These are phyloP conservation scores for Lophium mytilinum DNA, from an alignment of 495 filamentous ascomycete species.

Conservation along the genomic window DNA sequence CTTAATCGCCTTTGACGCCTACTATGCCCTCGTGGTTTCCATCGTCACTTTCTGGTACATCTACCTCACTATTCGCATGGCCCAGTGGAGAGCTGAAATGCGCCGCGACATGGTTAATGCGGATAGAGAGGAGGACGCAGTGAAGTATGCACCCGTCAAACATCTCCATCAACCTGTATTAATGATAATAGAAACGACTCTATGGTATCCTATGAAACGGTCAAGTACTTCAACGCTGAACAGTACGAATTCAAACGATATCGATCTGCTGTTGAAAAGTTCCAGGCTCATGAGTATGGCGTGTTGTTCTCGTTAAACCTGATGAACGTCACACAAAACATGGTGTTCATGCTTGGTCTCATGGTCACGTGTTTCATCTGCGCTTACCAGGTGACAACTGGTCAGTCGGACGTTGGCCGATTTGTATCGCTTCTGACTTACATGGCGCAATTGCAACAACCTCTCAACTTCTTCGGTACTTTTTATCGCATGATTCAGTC, in stretches of 20 bases:
- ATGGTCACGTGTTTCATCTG: conserved; percentile 76
- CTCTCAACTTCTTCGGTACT: conserved; percentile 95
- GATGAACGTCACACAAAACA: conserved; percentile 90
- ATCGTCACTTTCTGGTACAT: conserved; percentile 94
- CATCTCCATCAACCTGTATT: background rate
- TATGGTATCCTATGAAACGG: conserved; percentile 94
- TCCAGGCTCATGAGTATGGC: conserved; percentile 79
- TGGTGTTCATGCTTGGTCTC: conserved; percentile 87
- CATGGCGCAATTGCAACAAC: conserved; percentile 84
- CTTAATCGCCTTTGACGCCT: conserved; percentile 67
- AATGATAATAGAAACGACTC: conserved; percentile 66
- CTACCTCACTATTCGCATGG: conserved; percentile 91
- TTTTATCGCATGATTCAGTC: conserved; percentile 96
- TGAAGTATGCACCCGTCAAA: conserved; percentile 48
- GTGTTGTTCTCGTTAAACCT: conserved; percentile 80
- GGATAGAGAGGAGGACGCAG: conserved; percentile 87
- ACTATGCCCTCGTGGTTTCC: conserved; percentile 85
- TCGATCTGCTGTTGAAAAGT: conserved; percentile 66
- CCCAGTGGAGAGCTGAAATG: conserved; percentile 84
- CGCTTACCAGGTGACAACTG: conserved; percentile 77
- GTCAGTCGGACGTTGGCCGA: conserved; percentile 60
- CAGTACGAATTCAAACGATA: conserved; percentile 86
- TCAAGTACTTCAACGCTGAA: conserved; percentile 99
- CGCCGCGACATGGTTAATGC: conserved; percentile 90
- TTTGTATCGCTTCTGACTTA: conserved; percentile 81